Evolutionary conservation across 2,329 filamentous ascomycete genomes (phyloP).

Genomic region (Ploettnerulaceae sp.): DNA sequence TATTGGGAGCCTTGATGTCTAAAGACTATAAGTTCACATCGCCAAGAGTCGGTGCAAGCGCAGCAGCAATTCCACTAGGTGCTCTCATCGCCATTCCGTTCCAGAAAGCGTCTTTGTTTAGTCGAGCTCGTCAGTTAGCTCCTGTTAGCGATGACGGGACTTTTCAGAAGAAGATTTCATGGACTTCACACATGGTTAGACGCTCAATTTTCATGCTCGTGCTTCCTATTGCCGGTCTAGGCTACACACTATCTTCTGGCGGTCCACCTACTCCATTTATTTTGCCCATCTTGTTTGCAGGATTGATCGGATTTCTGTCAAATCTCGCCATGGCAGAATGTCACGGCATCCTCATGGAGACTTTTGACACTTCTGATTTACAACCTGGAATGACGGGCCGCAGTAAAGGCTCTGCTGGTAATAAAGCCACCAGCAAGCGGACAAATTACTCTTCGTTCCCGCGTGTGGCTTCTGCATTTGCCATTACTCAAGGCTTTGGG

Average conservation of each 20-base stretch:
- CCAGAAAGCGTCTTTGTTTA: constrained; percentile 66
- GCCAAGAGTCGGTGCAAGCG: constrained; percentile 60
- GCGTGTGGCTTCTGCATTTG: constrained; percentile 66
- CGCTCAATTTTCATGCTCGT: constrained; percentile 61
- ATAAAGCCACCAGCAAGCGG: constrained; percentile 42
- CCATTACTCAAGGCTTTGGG: constrained; percentile 62
- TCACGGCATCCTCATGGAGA: constrained; percentile 73
- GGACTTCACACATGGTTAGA: constrained; percentile 69
- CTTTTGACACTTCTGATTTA: constrained; percentile 74
- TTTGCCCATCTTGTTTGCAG: constrained; percentile 63
- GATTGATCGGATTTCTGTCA: constrained; percentile 63
- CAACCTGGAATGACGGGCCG: constrained; percentile 64
- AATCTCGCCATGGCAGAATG: constrained; percentile 72
- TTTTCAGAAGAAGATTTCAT: constrained; percentile 53
- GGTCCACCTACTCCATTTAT: constrained; percentile 56
- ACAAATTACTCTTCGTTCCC: constrained; percentile 76
- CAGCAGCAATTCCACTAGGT: constrained; percentile 62
- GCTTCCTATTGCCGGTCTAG: constrained; percentile 61
- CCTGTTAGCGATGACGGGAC: constrained; percentile 63
- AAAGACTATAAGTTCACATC: constrained; percentile 61
- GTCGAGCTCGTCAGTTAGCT: constrained; percentile 54
- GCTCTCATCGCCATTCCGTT: constrained; percentile 67
- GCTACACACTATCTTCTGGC: constrained; percentile 62
- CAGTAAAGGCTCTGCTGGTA: constrained; percentile 43
- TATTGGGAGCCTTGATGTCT: constrained; percentile 66